These are phyloP conservation scores for Centrapalus pauciflorus DNA, from an alignment of 129 eudicot genomes.

Conservation along the genomic window DNA sequence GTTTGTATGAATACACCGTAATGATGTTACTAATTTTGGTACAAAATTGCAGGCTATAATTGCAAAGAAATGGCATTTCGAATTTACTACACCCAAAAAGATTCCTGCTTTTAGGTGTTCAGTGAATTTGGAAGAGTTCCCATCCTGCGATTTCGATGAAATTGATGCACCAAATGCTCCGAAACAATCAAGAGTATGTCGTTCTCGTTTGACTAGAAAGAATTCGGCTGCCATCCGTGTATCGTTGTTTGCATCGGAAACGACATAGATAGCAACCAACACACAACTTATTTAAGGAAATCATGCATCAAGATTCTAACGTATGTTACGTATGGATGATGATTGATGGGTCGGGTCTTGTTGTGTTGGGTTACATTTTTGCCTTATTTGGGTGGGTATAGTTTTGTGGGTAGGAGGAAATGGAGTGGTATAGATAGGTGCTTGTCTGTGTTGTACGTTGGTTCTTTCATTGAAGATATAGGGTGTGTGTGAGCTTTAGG, in stretches of 20 bases:
- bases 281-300: neutral
- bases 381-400: constrained; percentile 19
- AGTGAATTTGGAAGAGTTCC: constrained; percentile 19
- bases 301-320: constrained; percentile 2
- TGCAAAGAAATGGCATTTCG: constrained; percentile 49
- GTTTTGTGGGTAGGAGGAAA: neutral
- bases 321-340: neutral
- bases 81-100: constrained; percentile 47
- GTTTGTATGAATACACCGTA: neutral
- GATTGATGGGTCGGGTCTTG: neutral
- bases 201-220: constrained; percentile 29
- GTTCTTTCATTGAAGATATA: constrained; percentile 26
- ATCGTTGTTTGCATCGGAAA: constrained; percentile 42
- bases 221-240: constrained; percentile 38
- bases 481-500: constrained; percentile 18
- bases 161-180: constrained; percentile 63
- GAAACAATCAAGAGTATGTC: constrained; percentile 23
- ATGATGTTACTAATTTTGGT: neutral
- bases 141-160: constrained; percentile 19
- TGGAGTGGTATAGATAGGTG: neutral
- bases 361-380: constrained; percentile 21
- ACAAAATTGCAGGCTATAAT: constrained; percentile 35
- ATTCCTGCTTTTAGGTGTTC: constrained; percentile 26
- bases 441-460: constrained; percentile 8
- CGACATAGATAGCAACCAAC: neutral